Base-by-base conservation (phyloP, 257 asterid species). In the Henckelia pumila region DNA sequence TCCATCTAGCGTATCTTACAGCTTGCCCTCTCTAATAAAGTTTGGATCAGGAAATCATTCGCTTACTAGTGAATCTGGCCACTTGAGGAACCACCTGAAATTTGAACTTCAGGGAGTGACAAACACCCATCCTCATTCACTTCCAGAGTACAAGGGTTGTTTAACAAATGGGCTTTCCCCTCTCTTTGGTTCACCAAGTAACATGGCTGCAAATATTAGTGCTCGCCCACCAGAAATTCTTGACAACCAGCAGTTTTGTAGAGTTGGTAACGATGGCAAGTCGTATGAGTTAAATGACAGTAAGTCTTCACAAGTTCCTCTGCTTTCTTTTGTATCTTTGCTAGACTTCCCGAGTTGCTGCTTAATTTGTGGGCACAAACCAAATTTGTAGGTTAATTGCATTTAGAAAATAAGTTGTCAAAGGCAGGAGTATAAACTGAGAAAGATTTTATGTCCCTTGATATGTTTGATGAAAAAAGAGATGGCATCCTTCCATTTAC, bases 101-200 rank as follows among this genome's bases (percentile, higher is more conserved):
- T 79, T 79, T 74, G 97, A 86, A 40, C 73, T 83, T 79, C 86
- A 77, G 60, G 80, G 92, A 61, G 8, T 75, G 35, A 56, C 89
- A 49, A 87, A 78, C 84, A 75, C 75, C 65, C 94, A 81, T 71
- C 91, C 96, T 72, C 94, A 85, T 75, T 86, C 97, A 21, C 89
- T 86, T 71, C 93, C 96, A 66, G 95, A 93, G 25, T 86, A 80
- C 79, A 86, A 85, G 63, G 91, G 85, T 81, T 84, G 90, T 63
- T 73, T 85, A 70, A 69, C 87, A 73, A 82, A 77, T 80, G 91
- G 90, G 68, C 78, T 56, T 71, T 78, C 88, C 37, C 79, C 59
- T 73, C 80, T 85, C 44, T 79, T 81, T 69, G 88, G 83, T 74
- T 86, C 99, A 55, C 88, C 95, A 17, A 81, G 89, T 59, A 80